Percentiles rank a stretch among this genome's conserved stretches.
These are phyloP conservation scores for Huntiella bhutanensis DNA, from an alignment of 2,329 filamentous ascomycete species.

Conservation along the genomic window DNA sequence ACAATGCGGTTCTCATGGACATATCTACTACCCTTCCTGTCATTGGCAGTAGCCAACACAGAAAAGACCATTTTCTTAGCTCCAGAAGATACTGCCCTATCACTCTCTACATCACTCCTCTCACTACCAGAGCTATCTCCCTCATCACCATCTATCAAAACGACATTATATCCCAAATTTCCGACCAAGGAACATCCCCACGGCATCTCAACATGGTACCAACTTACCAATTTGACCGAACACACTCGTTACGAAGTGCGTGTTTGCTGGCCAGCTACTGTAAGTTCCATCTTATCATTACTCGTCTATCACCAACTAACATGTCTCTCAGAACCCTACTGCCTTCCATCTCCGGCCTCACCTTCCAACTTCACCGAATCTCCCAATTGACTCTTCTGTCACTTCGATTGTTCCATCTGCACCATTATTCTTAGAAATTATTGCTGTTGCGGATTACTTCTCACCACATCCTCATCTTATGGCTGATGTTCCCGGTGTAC, in stretches of 20 bases:
- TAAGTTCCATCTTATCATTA: constrained; percentile 28
- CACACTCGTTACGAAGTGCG: constrained; percentile 75
- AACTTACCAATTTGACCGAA: constrained; percentile 50
- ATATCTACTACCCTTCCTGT: constrained; percentile 12
- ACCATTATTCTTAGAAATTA: constrained; percentile 22
- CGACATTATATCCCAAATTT: constrained; percentile 41
- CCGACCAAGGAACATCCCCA: constrained; percentile 30
- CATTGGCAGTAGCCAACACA: constrained; percentile 43
- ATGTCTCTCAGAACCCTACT: constrained; percentile 55
- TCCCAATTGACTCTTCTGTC: background rate
- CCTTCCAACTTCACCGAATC: background rate
- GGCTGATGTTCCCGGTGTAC: constrained; percentile 51
- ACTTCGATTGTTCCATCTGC: constrained; percentile 21
- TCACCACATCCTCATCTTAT: constrained; percentile 57
- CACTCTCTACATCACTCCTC: background rate
- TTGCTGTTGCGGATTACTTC: constrained; percentile 70
- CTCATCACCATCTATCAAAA: constrained; percentile 14
- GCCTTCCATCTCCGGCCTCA: constrained; percentile 44
- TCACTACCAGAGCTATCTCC: constrained; percentile 46
- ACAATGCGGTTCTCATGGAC: constrained; percentile 4
- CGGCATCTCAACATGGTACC: constrained; percentile 57
- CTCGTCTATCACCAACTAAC: background rate
- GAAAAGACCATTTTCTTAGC: constrained; percentile 83
- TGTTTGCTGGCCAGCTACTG: constrained; percentile 83
- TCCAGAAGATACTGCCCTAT: constrained; percentile 26